Percentiles rank a stretch among this genome's conserved stretches.
These are phyloP conservation scores for apple (Malus domestica) DNA, from an alignment of 306 rosid species.

Conservation along the genomic window DNA sequence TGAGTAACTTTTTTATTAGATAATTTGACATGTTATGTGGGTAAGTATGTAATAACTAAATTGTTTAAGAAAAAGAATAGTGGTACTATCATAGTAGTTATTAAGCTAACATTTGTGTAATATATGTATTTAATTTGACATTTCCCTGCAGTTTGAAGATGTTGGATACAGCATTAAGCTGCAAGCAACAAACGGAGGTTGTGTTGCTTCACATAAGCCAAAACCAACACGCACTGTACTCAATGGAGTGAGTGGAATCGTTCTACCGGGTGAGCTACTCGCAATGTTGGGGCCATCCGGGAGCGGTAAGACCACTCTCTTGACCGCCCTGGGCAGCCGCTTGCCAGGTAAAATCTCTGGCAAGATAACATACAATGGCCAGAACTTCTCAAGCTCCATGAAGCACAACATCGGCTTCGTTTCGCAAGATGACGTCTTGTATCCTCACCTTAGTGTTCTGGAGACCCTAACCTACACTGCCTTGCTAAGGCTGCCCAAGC, in stretches of 20 bases:
- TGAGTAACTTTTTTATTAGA: background rate
- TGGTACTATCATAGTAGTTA: background rate
- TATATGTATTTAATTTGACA: background rate
- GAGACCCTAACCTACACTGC: conserved; percentile 71
- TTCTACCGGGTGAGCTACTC: conserved; percentile 61
- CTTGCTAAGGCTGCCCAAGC: conserved; percentile 52
- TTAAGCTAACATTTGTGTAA: background rate
- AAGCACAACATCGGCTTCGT: conserved; percentile 72
- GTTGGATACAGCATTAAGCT: conserved; percentile 46
- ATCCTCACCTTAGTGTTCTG: conserved; percentile 73
- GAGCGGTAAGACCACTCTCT: conserved; percentile 78
- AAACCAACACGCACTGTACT: conserved; percentile 39
- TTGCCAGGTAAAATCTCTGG: conserved; percentile 58
- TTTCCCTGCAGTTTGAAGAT: conserved; percentile 61
- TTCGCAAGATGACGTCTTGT: conserved; percentile 65
- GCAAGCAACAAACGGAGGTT: conserved; percentile 15
- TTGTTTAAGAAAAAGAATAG: background rate
- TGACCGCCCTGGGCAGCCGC: conserved; percentile 65
- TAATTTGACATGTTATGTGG: background rate
- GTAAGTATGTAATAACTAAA: background rate
- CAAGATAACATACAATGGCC: conserved; percentile 59
- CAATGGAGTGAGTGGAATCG: conserved; percentile 54
- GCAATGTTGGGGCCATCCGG: conserved; percentile 96
- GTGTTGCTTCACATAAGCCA: conserved; percentile 27
- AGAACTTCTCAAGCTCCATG: conserved; percentile 33